Evolutionary conservation across 805 yeast genomes (phyloP), one percentile per base, ranked within the genome.

Genomic region (Isabelozyma rhagii): DNA sequence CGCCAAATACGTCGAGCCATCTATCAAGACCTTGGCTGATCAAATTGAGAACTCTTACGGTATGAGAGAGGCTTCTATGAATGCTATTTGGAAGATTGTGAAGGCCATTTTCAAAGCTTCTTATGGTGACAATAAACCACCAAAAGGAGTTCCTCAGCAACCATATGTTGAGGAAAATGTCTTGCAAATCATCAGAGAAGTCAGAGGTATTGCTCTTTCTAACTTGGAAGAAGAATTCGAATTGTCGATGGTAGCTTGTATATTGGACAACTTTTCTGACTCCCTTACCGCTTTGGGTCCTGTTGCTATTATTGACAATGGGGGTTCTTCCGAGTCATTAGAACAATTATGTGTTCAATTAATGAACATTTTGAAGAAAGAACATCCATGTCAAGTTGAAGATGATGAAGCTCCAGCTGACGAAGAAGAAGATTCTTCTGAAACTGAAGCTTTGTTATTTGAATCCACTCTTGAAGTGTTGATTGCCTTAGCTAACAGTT

Each of bases 11-110:
- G 86, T 90, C 52, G 90, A 89, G 66, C 71, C 83, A 50, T 79
- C 91, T 25, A 71, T 87, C 58, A 77, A 78, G 54, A 78, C 82
- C 17, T 76, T 89, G 56, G 71, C 78, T 45, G 87, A 84, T 49
- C 93, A 89, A 69, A 81, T 85, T 53, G 90, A 84, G 52, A 92
- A 87, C 65, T 90, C 96, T 46, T 91, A 89, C 63, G 97, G 96
- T 62, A 82, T 92, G 75, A 83, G 97, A 66, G 94, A 88, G 71
- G 84, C 94, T 51, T 92, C 97, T 45, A 72, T 93, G 65, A 74
- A 79, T 45, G 80, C 93, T 41, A 73, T 93, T 63, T 93, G 97
- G 96, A 87, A 82, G 62, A 82, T 92, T 59, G 85, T 84, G 50
- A 80, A 79, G 60, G 84, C 96, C 39, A 83, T 87, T 77, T 79